Conservation (phyloP, 129 eudicot genomes). For the Pulicaria dysenterica region DNA sequence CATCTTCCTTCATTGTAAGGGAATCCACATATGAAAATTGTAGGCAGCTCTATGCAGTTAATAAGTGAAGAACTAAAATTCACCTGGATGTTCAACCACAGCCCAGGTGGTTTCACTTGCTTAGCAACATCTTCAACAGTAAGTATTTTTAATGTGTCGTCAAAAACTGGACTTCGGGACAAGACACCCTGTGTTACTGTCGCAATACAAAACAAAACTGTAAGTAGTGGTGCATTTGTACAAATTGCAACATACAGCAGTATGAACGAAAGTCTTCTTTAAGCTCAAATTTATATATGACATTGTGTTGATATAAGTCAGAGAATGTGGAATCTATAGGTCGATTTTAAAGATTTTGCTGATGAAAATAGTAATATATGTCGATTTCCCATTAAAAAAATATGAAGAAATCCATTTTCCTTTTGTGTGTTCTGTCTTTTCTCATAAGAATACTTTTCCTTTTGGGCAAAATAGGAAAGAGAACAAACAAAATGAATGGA, state of each 20-base stretch:
- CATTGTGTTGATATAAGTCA: not conserved
- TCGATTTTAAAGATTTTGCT: not conserved
- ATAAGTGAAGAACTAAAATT: conserved; percentile 14
- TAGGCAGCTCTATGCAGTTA: conserved; percentile 16
- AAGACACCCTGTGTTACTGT: conserved; percentile 66
- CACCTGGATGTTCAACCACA: conserved; percentile 92
- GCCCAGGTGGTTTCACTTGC: conserved; percentile 52
- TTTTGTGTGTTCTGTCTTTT: conserved; percentile 2
- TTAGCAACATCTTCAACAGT: conserved; percentile 54
- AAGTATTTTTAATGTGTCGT: conserved; percentile 43
- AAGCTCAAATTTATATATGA: not conserved
- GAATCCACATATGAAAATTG: conserved; percentile 1
- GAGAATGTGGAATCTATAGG: not conserved
- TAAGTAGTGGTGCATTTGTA: conserved; percentile 15
- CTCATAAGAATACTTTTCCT: not conserved
- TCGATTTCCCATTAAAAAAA: not conserved
- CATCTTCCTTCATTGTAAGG: not conserved
- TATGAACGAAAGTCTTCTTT: not conserved
- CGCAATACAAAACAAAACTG: conserved; percentile 1
- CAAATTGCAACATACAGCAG: conserved; percentile 10
- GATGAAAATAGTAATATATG: conserved; percentile 2
- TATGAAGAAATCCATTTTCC: conserved; percentile 6
- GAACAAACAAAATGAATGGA: not conserved
- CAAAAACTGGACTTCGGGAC: conserved; percentile 59
- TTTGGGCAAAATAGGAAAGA: not conserved